Conservation (phyloP, 805 yeast species). For the Jamesozyma jinghongensis region DNA sequence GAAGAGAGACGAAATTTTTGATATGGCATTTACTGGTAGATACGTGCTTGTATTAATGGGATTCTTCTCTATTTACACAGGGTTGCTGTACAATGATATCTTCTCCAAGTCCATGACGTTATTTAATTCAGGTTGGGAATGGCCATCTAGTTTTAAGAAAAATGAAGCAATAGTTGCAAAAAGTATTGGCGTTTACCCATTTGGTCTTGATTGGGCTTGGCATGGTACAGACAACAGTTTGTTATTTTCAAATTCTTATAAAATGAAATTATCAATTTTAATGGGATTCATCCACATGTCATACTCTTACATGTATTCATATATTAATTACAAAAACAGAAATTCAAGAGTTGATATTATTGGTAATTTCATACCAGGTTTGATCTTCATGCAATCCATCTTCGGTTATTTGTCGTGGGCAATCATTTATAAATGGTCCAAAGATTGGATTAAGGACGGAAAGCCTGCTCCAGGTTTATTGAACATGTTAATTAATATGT, state of each 20-base stretch:
- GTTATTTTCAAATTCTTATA: conserved; percentile 87
- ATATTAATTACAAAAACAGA: conserved; percentile 67
- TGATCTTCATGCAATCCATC: conserved; percentile 90
- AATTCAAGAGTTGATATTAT: conserved; percentile 67
- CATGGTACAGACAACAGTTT: conserved; percentile 92
- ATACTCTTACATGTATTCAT: conserved; percentile 76
- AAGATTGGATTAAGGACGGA: conserved; percentile 75
- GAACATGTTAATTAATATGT: conserved; percentile 94
- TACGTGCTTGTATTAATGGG: conserved; percentile 92
- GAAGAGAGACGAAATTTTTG: conserved; percentile 86
- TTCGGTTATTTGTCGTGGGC: conserved; percentile 85
- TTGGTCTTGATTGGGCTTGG: conserved; percentile 94
- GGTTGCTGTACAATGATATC: conserved; percentile 84
- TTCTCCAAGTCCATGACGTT: conserved; percentile 86
- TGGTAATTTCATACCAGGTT: conserved; percentile 92
- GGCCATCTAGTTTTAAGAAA: conserved; percentile 67
- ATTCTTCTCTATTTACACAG: conserved; percentile 88
- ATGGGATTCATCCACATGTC: conserved; percentile 96
- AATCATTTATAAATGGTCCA: conserved; percentile 88
- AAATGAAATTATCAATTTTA: conserved; percentile 90
- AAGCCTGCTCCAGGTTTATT: conserved; percentile 85
- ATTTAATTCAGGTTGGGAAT: conserved; percentile 85
- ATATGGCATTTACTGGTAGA: conserved; percentile 92
- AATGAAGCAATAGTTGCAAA: conserved; percentile 66
- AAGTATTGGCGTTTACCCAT: conserved; percentile 57